Evolutionary conservation across 345 rosid species (phyloP).

Genomic region (Passiflora organensis): DNA sequence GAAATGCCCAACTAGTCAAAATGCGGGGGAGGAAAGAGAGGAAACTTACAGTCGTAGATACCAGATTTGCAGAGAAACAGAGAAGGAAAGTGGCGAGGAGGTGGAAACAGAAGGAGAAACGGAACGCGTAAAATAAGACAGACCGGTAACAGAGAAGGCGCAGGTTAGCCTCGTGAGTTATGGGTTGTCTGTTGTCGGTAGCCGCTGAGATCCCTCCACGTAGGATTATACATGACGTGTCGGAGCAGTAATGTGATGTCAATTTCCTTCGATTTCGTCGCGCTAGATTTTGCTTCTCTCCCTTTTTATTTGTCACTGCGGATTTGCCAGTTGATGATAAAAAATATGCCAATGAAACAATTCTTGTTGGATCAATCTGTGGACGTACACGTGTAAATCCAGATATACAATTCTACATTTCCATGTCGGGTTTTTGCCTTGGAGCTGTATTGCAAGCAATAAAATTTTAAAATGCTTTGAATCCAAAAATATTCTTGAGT

Average conservation of each 20-base stretch:
- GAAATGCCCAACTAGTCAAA: neutral
- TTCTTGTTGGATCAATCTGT: too few relatives aligned
- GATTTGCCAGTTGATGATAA: too few relatives aligned
- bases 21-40: neutral
- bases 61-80: slow-evolving; percentile 1
- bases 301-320: neutral
- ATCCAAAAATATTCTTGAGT: too few relatives aligned
- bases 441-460: too few relatives aligned
- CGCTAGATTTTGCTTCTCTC: neutral
- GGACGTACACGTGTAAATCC: too few relatives aligned
- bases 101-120: neutral
- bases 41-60: neutral
- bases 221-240: slow-evolving; percentile 11
- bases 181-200: slow-evolving; percentile 45
- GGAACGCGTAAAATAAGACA: slow-evolving; percentile 5
- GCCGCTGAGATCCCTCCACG: slow-evolving; percentile 51
- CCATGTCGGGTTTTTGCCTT: too few relatives aligned
- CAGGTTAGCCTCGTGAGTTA: slow-evolving; percentile 32
- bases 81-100: neutral
- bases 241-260: slow-evolving; percentile 1
- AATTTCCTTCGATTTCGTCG: slow-evolving; percentile 8
- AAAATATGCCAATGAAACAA: too few relatives aligned
- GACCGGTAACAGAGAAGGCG: slow-evolving; percentile 12
- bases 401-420: too few relatives aligned
- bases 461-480: too few relatives aligned